These are phyloP conservation scores for Phytophthora tentaculata DNA, from an alignment of 352 stramenopile genomes.

Conservation along the genomic window DNA sequence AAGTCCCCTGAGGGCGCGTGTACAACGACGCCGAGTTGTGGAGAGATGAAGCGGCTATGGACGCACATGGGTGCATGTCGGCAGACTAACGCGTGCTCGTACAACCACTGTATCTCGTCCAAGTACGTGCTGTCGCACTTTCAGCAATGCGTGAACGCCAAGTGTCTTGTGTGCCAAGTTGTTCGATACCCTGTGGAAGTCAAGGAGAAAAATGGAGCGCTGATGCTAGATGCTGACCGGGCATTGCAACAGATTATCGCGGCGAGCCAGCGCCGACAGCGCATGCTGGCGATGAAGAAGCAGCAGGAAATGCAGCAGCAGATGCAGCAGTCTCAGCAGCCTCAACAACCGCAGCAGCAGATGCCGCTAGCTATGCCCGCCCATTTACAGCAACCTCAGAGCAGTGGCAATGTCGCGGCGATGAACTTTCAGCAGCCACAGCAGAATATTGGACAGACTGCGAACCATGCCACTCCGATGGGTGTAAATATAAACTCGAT, in stretches of 20 bases:
- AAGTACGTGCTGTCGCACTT: constrained; percentile 99
- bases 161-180: constrained; percentile 97
- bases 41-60: constrained; percentile 98
- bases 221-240: constrained; percentile 84
- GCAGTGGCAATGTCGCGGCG: constrained; percentile 13
- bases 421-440: constrained; percentile 40
- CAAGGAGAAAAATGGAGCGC: constrained; percentile 88
- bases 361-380: constrained; percentile 36
- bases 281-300: constrained; percentile 51
- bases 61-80: constrained; percentile 98
- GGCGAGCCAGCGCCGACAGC: constrained; percentile 65
- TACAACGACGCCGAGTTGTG: constrained; percentile 95
- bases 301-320: constrained; percentile 47
- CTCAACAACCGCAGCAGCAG: constrained; percentile 20
- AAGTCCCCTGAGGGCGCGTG: constrained; percentile 94
- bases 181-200: constrained; percentile 98
- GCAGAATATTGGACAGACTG: constrained; percentile 23
- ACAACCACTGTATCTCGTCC: constrained; percentile 98
- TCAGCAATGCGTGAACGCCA: constrained; percentile 97
- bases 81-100: constrained; percentile 95
- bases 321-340: constrained; percentile 17
- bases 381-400: constrained; percentile 39
- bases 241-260: constrained; percentile 83
- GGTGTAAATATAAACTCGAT: constrained; percentile 28
- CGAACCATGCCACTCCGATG: constrained; percentile 5